Evolutionary conservation across 73 alveolate species (phyloP).

Genomic region (Paramecium primaurelia): DNA sequence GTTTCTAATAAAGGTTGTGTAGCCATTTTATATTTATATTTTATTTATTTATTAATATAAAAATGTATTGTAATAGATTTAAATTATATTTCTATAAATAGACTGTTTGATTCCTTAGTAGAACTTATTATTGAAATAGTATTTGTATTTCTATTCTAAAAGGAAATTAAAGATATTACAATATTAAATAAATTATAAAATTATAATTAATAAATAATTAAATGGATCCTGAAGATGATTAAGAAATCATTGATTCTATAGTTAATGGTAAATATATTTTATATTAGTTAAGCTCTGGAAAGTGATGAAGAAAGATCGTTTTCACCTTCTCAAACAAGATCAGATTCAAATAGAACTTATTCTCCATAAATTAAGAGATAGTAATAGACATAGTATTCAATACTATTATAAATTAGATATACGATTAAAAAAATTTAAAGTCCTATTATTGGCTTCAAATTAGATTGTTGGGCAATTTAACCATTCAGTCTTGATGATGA

Average conservation of each 20-base stretch:
- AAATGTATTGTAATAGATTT: background rate
- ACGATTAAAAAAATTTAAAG: background rate
- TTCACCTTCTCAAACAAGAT: background rate
- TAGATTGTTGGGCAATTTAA: background rate
- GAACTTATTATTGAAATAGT: background rate
- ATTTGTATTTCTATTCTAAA: background rate
- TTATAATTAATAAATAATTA: background rate
- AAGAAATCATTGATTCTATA: background rate
- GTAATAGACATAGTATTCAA: background rate
- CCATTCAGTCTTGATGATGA: background rate
- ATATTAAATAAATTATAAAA: background rate
- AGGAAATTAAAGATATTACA: background rate
- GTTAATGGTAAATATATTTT: background rate
- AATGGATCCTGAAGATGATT: conserved; percentile 16
- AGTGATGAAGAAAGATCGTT: background rate
- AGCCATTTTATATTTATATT: background rate
- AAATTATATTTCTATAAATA: background rate
- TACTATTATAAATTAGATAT: background rate
- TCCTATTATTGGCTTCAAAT: background rate
- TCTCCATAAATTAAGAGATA: background rate
- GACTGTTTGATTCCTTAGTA: background rate
- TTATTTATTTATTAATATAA: background rate
- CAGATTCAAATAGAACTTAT: background rate
- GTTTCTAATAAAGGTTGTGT: background rate
- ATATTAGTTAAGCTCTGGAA: background rate